phyloP scores from a whole-genome alignment of 2,329 filamentous ascomycete genomes.

The Colletotrichum chrysophilum region DNA sequence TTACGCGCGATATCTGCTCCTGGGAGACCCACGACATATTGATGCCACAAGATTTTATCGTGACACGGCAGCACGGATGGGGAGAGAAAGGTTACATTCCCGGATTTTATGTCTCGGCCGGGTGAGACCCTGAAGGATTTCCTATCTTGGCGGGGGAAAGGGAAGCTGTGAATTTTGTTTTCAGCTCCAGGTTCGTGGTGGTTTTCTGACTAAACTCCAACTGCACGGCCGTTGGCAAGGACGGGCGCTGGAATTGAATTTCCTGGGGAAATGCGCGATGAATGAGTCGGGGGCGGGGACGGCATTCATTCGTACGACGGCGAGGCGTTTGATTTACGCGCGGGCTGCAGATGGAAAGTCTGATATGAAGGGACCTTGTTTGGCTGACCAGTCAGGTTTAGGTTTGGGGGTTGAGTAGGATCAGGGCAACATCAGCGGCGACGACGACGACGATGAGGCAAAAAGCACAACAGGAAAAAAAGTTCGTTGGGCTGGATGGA shows the following conservation, averaged over 20 bases:
- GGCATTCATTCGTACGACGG: not conserved
- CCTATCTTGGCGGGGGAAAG: not conserved
- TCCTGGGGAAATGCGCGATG: not conserved
- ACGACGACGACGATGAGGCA: not conserved
- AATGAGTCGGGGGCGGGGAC: not conserved
- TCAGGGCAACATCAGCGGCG: not conserved
- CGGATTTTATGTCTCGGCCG: not conserved
- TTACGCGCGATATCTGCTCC: not conserved
- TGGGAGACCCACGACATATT: not conserved
- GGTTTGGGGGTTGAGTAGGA: not conserved
- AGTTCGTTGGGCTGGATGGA: not conserved
- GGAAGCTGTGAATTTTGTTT: not conserved
- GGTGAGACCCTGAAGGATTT: not conserved
- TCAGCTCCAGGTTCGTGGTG: not conserved
- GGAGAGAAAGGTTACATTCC: not conserved
- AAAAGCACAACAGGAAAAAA: not conserved
- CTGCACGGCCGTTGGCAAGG: not conserved
- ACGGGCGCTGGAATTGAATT: not conserved
- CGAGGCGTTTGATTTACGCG: not conserved
- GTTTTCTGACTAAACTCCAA: not conserved
- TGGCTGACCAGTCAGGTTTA: not conserved
- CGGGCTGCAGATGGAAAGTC: not conserved
- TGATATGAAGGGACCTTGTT: not conserved
- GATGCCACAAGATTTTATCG: not conserved
- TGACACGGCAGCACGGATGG: constrained; percentile 14